Evolutionary conservation across 805 yeast genomes (phyloP).

Genomic region (Metschnikowia colocasiae): DNA sequence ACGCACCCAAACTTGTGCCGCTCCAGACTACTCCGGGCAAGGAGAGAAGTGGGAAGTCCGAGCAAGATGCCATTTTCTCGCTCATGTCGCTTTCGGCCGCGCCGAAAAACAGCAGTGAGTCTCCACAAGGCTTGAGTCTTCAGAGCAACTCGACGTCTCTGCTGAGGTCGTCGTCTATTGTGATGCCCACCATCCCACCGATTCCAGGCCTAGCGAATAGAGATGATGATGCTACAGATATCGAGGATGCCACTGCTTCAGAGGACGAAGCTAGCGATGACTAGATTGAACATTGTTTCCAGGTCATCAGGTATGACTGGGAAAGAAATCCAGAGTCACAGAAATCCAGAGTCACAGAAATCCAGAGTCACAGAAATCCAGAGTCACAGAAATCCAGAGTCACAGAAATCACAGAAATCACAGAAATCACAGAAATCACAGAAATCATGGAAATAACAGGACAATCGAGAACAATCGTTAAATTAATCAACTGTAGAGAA

Average conservation of each 20-base stretch:
- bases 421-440: no score
- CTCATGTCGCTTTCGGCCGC: slow-evolving; percentile 56
- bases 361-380: no score
- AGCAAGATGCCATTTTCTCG: slow-evolving; percentile 55
- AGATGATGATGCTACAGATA: slow-evolving; percentile 34
- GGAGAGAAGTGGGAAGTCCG: slow-evolving; percentile 28
- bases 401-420: no score
- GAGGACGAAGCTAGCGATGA: slow-evolving; percentile 19
- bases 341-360: no score
- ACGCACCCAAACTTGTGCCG: slow-evolving; percentile 15
- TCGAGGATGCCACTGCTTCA: slow-evolving; percentile 28
- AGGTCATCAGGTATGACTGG: slow-evolving; percentile 3
- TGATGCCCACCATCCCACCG: slow-evolving; percentile 27
- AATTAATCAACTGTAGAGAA: no score
- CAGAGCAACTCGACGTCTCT: slow-evolving; percentile 19
- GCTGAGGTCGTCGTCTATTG: slow-evolving; percentile 25
- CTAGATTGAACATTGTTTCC: neutral
- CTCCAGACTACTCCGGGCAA: slow-evolving; percentile 12
- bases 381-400: no score
- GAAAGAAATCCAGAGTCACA: no score
- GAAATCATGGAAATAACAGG: no score
- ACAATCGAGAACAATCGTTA: no score
- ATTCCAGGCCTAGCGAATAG: slow-evolving; percentile 24
- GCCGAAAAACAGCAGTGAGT: slow-evolving; percentile 27
- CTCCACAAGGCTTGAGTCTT: slow-evolving; percentile 21